Evolutionary conservation across 805 yeast genomes (phyloP), one percentile per base, ranked within the genome.

Genomic region (Ogataea siamensis): DNA sequence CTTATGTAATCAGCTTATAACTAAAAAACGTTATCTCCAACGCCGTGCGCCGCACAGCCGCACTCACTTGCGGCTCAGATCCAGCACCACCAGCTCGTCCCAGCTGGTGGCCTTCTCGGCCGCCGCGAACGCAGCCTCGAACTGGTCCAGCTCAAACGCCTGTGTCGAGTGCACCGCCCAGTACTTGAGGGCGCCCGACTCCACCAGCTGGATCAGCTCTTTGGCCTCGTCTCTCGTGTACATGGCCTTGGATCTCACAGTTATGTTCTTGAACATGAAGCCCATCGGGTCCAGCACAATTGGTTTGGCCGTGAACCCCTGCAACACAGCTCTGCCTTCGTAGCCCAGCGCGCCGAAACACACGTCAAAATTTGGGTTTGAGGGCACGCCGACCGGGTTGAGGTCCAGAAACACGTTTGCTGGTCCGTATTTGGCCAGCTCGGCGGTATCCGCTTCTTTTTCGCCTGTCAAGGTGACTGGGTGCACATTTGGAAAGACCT

Each of bases 211-310:
- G 15, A 37, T 16, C 18, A 41, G 23, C 12, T 26, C 39, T 12
- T 8, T 11, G 14, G 32, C 36, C 21, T 37, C 39, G 17, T 33
- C 39, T 5, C 22, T 20, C 6, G 38, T 26, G 27, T 28, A 37
- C 41, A 41, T 41, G n/a, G 28, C 39, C 36, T 11, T 32, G 22
- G 16, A 41, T 6, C 35, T n/a, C n/a, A n/a, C n/a, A n/a, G n/a
- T n/a, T n/a, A n/a, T n/a, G n/a, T n/a, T n/a, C n/a, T n/a, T n/a
- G n/a, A n/a, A n/a, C n/a, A n/a, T n/a, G n/a, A n/a, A n/a, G n/a
- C n/a, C n/a, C n/a, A n/a, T n/a, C n/a, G n/a, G n/a, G n/a, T n/a
- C n/a, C n/a, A n/a, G n/a, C n/a, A n/a, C n/a, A n/a, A n/a, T n/a
- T n/a, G n/a, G n/a, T n/a, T n/a, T n/a, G n/a, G n/a, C n/a, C n/a